Percentiles rank a stretch among this genome's conserved stretches.
phyloP scores from a whole-genome alignment of 495 filamentous ascomycete species.

The Cryomyces minteri region DNA sequence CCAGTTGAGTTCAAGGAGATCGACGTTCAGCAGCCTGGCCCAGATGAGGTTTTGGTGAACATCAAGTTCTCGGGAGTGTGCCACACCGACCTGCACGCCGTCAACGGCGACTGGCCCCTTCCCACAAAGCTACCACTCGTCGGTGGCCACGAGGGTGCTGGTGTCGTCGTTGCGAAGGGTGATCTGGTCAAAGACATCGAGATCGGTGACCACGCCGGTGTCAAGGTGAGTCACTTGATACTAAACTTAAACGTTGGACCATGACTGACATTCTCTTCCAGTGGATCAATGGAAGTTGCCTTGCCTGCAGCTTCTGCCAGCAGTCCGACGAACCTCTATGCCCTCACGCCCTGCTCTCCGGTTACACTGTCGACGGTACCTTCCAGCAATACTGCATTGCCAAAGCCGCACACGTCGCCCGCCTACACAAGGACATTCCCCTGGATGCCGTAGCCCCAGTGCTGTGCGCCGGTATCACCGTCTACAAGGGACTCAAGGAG shows the following conservation, averaged over 20 bases:
- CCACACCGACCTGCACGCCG: constrained; percentile 65
- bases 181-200: constrained; percentile 51
- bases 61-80: constrained; percentile 89
- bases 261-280: not conserved
- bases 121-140: constrained; percentile 64
- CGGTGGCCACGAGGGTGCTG: constrained; percentile 83
- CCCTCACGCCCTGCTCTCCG: constrained; percentile 49
- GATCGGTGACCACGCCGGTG: constrained; percentile 58
- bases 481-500: constrained; percentile 87
- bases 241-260: not conserved
- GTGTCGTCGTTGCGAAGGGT: constrained; percentile 66
- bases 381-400: constrained; percentile 88
- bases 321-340: constrained; percentile 63
- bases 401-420: constrained; percentile 66
- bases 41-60: constrained; percentile 81
- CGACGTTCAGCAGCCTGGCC: constrained; percentile 54
- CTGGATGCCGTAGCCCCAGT: constrained; percentile 69
- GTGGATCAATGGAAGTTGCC: constrained; percentile 77
- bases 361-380: constrained; percentile 79
- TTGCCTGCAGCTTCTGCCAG: constrained; percentile 64
- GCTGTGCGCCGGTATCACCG: constrained; percentile 77
- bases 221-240: constrained; percentile 30
- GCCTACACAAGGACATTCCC: constrained; percentile 53
- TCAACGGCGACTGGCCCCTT: constrained; percentile 81
- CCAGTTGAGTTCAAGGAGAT: constrained; percentile 68